Base-by-base conservation (phyloP, 2,329 filamentous ascomycete species). In the Phaeophleospora eucalypticola region DNA sequence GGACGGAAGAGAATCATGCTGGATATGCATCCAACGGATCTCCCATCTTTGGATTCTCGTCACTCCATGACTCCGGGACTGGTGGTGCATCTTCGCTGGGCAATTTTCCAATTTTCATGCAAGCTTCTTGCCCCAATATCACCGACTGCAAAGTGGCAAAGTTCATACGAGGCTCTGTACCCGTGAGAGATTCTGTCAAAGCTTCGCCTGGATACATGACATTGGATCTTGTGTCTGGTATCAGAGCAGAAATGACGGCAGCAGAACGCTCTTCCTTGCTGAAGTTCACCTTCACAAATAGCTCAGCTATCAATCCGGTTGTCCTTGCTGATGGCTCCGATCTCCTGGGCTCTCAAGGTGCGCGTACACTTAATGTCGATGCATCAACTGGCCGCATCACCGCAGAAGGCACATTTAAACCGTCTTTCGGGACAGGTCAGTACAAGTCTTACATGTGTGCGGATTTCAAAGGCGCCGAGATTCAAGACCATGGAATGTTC, bases 41-140 rank as follows among this genome's bases (percentile, higher is more conserved):
- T 42, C 65, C 65, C 16, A 61, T 73, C 20, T 70, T 66, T 12
- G 70, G 70, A 4, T 72, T 73, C 52, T 68, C 64, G 7, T 59
- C 56, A 3, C 71, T 75, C 65, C 75, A 78, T 54, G 74, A 77
- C 50, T 71, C 68, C 37, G 74, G 74, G 12, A 76, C 73, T 17
- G 74, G 58, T 36, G 53, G 53, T n/a, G 40, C 62, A 70, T 79
- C 84, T 0, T 87, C 82, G 2, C 68, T 87, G 18, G 85, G 84
- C 12, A 87, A 86, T 59, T 88, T 88, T 43, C 81, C 85, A 0
- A 70, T 88, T 2, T 88, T 87, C 51, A 74, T 83, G 0, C 83
- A 86, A 50, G 68, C 76, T 3, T 70, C 72, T 24, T 88, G 84
- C 52, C 71, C 75, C 0, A 73, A 69, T 12, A 77, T 84, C 48